Conservation (phyloP, 176 grass and related monocot genomes). For the Eremochloa ophiuroides region DNA sequence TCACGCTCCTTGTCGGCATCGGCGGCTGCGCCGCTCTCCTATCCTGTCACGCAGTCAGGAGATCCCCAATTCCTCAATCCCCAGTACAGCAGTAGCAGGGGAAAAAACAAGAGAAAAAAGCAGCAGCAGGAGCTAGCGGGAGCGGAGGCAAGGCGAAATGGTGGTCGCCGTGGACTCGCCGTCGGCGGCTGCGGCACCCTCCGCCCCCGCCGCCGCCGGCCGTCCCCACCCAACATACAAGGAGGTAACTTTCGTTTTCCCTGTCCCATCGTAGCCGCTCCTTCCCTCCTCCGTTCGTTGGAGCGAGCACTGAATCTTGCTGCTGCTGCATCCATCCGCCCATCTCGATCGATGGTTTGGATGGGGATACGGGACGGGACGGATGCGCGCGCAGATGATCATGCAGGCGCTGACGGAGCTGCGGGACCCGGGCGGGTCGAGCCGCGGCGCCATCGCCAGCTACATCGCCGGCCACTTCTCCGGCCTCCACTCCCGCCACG, state of each 20-base stretch:
- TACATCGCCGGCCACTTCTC: slow-evolving; percentile 44
- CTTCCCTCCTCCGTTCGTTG: not conserved
- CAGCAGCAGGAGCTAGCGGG: not conserved
- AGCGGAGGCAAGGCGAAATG: not conserved
- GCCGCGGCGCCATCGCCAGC: slow-evolving; percentile 29
- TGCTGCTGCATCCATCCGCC: not conserved
- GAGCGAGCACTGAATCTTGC: not conserved
- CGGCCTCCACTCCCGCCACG: slow-evolving; percentile 34
- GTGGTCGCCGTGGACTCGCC: slow-evolving; percentile 32
- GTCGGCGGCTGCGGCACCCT: slow-evolving; percentile 7
- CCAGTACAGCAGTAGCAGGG: not conserved
- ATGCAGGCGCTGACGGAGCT: slow-evolving; percentile 39
- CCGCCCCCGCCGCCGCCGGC: no score
- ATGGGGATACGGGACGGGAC: no score
- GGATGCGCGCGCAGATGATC: slow-evolving; percentile 42
- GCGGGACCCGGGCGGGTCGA: slow-evolving; percentile 13
- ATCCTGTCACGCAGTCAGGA: not conserved
- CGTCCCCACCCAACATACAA: slow-evolving; percentile 32
- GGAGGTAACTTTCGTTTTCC: slow-evolving; percentile 20
- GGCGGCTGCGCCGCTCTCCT: not conserved
- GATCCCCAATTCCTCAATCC: not conserved
- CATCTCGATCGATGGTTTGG: not conserved
- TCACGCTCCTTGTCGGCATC: not conserved
- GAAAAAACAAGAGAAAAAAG: not conserved
- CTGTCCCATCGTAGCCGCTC: not conserved